phyloP scores from a whole-genome alignment of 2,329 filamentous ascomycete species.

The Chaetomium strumarium region DNA sequence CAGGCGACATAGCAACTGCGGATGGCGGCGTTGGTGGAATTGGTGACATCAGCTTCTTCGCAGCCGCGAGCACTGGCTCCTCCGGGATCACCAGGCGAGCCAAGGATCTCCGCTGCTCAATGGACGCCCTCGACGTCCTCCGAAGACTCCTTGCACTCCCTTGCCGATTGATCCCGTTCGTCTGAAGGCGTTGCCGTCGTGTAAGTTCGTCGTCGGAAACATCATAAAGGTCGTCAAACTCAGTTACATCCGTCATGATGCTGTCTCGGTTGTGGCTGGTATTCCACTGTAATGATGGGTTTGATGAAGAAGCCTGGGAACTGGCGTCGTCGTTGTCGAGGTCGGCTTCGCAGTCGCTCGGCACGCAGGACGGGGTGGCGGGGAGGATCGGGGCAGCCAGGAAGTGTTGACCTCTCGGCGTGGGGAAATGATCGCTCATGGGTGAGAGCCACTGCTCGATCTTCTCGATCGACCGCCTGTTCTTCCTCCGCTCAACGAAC shows the following conservation, averaged over 20 bases:
- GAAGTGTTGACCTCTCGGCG: slow-evolving; percentile 61
- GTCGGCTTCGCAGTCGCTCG: slow-evolving; percentile 44
- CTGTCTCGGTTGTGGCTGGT: slow-evolving; percentile 42
- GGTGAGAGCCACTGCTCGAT: slow-evolving; percentile 55
- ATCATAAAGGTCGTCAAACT: slow-evolving; percentile 85
- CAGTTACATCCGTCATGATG: slow-evolving; percentile 58
- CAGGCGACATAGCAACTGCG: slow-evolving; percentile 69
- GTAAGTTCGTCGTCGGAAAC: slow-evolving; percentile 70
- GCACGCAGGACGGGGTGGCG: slow-evolving; percentile 52
- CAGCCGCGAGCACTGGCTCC: slow-evolving; percentile 31
- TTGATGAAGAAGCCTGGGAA: slow-evolving; percentile 42
- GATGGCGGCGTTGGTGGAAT: slow-evolving; percentile 58
- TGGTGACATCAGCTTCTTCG: slow-evolving; percentile 52
- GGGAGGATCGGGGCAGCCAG: slow-evolving; percentile 57
- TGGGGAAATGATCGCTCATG: slow-evolving; percentile 62
- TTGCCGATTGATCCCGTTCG: slow-evolving; percentile 32
- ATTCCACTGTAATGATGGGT: slow-evolving; percentile 57
- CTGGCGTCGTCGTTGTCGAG: slow-evolving; percentile 35
- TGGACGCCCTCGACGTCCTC: slow-evolving; percentile 36
- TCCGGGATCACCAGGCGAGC: slow-evolving; percentile 50
- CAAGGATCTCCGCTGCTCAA: slow-evolving; percentile 33
- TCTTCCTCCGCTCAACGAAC: slow-evolving; percentile 27
- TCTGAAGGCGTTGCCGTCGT: slow-evolving; percentile 40
- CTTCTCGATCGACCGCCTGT: slow-evolving; percentile 40
- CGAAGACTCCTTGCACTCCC: slow-evolving; percentile 37